These are phyloP conservation scores for Iodosphaeria phyllophila DNA, from an alignment of 2,329 filamentous ascomycete species.

Conservation along the genomic window DNA sequence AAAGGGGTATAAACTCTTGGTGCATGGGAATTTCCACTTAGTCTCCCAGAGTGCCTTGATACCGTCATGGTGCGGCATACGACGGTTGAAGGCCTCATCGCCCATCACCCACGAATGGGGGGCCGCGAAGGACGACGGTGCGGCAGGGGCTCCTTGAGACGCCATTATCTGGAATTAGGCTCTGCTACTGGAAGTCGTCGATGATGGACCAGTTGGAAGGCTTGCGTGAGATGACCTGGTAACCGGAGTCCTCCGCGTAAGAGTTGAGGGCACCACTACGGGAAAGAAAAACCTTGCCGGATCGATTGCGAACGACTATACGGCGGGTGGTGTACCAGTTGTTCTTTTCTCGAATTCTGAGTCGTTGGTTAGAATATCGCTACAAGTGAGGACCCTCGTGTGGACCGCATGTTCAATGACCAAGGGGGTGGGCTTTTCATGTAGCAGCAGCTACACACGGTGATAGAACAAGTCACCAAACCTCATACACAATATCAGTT, in stretches of 20 bases:
- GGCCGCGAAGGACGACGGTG: slow-evolving; percentile 4
- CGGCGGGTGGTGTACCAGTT: slow-evolving; percentile 11
- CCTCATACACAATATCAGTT: too few relatives aligned
- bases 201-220: too few relatives aligned
- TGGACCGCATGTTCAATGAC: too few relatives aligned
- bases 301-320: slow-evolving; percentile 11
- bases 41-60: slow-evolving; percentile 53
- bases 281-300: slow-evolving; percentile 10
- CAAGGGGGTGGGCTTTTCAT: too few relatives aligned
- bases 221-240: too few relatives aligned
- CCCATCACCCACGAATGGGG: slow-evolving; percentile 22
- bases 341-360: slow-evolving; percentile 10
- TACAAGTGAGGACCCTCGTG: too few relatives aligned
- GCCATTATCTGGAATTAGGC: too few relatives aligned
- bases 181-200: too few relatives aligned
- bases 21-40: slow-evolving; percentile 51
- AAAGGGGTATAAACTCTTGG: slow-evolving; percentile 51
- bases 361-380: slow-evolving; percentile 1
- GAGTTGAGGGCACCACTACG: slow-evolving; percentile 7
- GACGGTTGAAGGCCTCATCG: slow-evolving; percentile 18
- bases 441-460: too few relatives aligned
- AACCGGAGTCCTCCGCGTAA: slow-evolving; percentile 3
- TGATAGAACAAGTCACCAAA: too few relatives aligned
- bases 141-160: neutral
- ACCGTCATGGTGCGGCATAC: slow-evolving; percentile 37